phyloP scores from a whole-genome alignment of 2,329 filamentous ascomycete genomes.

The Aureobasidium sp. region DNA sequence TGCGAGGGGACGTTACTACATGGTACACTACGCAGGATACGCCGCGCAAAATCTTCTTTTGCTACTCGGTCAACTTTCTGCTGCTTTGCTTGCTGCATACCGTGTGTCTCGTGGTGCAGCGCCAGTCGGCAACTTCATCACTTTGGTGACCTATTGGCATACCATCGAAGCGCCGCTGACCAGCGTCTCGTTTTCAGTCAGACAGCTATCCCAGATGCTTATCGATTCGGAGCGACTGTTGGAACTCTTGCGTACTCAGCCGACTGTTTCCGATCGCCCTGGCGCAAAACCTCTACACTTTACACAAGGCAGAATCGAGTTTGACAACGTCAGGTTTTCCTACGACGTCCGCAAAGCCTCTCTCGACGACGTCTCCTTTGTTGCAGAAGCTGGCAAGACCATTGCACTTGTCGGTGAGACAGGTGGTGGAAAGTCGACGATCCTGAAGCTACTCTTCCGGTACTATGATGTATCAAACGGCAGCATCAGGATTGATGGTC shows the following conservation, averaged over 20 bases:
- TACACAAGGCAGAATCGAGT: conserved; percentile 42
- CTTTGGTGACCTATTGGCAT: conserved; percentile 56
- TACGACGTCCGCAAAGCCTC: conserved; percentile 47
- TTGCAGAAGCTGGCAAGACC: conserved; percentile 44
- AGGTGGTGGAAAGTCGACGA: conserved; percentile 54
- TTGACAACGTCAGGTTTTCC: conserved; percentile 46
- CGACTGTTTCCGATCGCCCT: conserved; percentile 43
- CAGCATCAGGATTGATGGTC: conserved; percentile 48
- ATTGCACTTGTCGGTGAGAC: conserved; percentile 55
- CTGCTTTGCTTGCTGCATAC: conserved; percentile 44
- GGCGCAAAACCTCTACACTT: conserved; percentile 38
- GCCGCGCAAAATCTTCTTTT: conserved; percentile 40
- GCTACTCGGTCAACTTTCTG: conserved; percentile 40
- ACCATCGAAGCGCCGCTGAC: conserved; percentile 39
- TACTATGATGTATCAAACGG: conserved; percentile 51
- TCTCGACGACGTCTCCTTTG: conserved; percentile 42
- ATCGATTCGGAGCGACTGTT: conserved; percentile 57
- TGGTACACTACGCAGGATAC: conserved; percentile 26
- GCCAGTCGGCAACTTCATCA: conserved; percentile 53
- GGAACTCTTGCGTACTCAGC: conserved; percentile 48
- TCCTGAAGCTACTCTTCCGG: conserved; percentile 51
- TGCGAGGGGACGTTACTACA: conserved; percentile 21
- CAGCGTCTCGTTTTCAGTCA: conserved; percentile 42
- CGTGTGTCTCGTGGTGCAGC: conserved; percentile 42
- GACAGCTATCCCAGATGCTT: conserved; percentile 43